phyloP scores from a whole-genome alignment of 1,139 yeast genomes.

The Suhomyces atakaporum region DNA sequence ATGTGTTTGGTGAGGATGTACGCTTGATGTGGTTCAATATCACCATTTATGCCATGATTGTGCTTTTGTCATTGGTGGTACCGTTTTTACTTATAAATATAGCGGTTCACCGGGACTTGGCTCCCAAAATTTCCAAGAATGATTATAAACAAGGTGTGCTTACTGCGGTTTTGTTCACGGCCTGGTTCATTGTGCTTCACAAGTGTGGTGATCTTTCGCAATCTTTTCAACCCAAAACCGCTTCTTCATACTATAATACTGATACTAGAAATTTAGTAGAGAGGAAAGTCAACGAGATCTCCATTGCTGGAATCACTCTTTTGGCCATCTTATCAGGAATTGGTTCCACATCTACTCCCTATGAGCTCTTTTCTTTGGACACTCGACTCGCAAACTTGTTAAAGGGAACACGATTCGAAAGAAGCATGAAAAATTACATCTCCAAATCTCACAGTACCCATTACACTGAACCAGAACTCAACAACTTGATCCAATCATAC shows the following conservation, averaged over 20 bases:
- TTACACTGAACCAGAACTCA: slow-evolving; percentile 24
- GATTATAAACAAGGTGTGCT: slow-evolving; percentile 13
- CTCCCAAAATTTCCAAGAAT: slow-evolving; percentile 20
- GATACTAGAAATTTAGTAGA: slow-evolving; percentile 33
- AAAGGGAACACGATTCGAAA: not conserved
- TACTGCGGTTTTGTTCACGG: slow-evolving; percentile 19
- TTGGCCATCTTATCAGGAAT: slow-evolving; percentile 74
- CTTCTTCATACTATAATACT: slow-evolving; percentile 13
- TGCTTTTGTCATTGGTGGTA: slow-evolving; percentile 33
- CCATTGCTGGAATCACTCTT: slow-evolving; percentile 69
- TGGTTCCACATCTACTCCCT: slow-evolving; percentile 72
- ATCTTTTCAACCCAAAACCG: slow-evolving; percentile 25
- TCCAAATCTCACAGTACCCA: not conserved
- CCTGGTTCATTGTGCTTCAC: slow-evolving; percentile 39
- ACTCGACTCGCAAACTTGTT: slow-evolving; percentile 8
- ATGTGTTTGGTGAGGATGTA: slow-evolving; percentile 22
- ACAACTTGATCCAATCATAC: slow-evolving; percentile 36
- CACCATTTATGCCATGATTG: slow-evolving; percentile 35
- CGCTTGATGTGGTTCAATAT: slow-evolving; percentile 31
- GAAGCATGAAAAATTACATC: no score
- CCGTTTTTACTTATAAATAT: slow-evolving; percentile 39
- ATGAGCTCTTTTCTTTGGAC: slow-evolving; percentile 21
- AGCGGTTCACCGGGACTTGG: slow-evolving; percentile 29
- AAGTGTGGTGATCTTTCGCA: slow-evolving; percentile 40
- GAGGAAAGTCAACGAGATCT: slow-evolving; percentile 57